phyloP scores from a whole-genome alignment of 768 basidiomycete species.

The Lentinula sp. region DNA sequence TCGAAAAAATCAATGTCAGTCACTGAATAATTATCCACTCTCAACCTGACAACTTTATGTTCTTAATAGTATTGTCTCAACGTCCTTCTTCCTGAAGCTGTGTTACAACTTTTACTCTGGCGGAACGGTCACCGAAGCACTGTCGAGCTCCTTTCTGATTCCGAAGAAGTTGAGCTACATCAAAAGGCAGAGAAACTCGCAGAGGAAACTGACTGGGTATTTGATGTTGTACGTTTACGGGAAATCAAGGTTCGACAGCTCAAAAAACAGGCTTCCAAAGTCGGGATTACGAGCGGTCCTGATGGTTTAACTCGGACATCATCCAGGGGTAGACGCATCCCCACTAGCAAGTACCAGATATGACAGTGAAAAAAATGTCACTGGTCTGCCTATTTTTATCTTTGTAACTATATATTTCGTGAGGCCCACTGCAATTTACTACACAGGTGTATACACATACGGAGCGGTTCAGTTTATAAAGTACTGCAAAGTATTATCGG shows the following conservation, averaged over 20 bases:
- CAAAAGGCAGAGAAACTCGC: constrained; percentile 39
- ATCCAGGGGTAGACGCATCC: not conserved
- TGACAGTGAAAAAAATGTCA: not conserved
- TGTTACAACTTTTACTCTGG: constrained; percentile 73
- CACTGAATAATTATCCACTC: not conserved
- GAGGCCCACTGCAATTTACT: too few relatives aligned
- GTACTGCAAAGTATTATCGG: too few relatives aligned
- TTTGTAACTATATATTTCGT: too few relatives aligned
- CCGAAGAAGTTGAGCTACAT: constrained; percentile 54
- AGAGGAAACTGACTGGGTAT: constrained; percentile 63
- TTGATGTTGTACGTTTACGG: constrained; percentile 48
- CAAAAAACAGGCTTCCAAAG: not conserved
- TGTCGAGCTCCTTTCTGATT: constrained; percentile 36
- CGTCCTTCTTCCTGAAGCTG: constrained; percentile 65
- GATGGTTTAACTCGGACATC: not conserved
- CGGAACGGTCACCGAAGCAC: constrained; percentile 53
- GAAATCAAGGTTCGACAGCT: constrained; percentile 20
- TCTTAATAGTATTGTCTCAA: constrained; percentile 58
- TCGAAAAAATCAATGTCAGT: constrained; percentile 51
- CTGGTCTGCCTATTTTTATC: too few relatives aligned
- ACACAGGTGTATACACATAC: too few relatives aligned
- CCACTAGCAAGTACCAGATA: not conserved
- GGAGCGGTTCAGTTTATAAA: constrained; percentile 16
- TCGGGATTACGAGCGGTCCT: not conserved
- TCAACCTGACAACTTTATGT: not conserved